These are phyloP conservation scores for Anastatica hierochuntica DNA, from an alignment of 345 rosid species.

Conservation along the genomic window DNA sequence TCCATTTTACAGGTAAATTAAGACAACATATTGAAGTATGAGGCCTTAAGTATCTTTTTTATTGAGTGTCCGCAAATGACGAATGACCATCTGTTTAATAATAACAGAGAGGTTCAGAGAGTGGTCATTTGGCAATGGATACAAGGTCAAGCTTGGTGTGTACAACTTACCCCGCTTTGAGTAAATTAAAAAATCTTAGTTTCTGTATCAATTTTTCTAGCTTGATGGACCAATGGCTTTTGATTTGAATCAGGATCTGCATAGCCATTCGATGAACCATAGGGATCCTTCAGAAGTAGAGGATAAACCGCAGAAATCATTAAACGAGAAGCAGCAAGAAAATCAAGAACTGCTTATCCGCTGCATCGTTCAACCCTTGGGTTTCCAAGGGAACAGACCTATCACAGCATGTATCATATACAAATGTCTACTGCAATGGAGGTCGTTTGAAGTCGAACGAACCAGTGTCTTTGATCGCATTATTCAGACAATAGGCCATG, in stretches of 20 bases:
- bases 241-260: conserved; percentile 52
- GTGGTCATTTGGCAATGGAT: conserved; percentile 53
- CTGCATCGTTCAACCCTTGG: conserved; percentile 78
- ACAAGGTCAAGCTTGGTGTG: conserved; percentile 48
- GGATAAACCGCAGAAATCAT: conserved; percentile 76
- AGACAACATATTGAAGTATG: too few relatives aligned
- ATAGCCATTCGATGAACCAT: conserved; percentile 59
- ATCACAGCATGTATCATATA: conserved; percentile 88
- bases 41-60: not conserved
- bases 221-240: not conserved
- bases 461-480: conserved; percentile 86
- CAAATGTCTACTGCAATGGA: conserved; percentile 89
- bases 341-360: conserved; percentile 92
- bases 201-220: not conserved
- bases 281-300: conserved; percentile 61
- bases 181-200: too few relatives aligned
- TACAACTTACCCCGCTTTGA: too few relatives aligned
- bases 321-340: conserved; percentile 93
- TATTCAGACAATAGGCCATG: conserved; percentile 85
- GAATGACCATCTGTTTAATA: conserved; percentile 16
- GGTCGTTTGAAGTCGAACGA: conserved; percentile 94
- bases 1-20: conserved; percentile 67
- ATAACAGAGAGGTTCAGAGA: conserved; percentile 65
- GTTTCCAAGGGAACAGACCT: conserved; percentile 72
- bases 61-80: not conserved